Percentiles rank a stretch among this genome's conserved stretches.
Conservation (phyloP, 2,329 filamentous ascomycete species). For the Bertia moriformis region DNA sequence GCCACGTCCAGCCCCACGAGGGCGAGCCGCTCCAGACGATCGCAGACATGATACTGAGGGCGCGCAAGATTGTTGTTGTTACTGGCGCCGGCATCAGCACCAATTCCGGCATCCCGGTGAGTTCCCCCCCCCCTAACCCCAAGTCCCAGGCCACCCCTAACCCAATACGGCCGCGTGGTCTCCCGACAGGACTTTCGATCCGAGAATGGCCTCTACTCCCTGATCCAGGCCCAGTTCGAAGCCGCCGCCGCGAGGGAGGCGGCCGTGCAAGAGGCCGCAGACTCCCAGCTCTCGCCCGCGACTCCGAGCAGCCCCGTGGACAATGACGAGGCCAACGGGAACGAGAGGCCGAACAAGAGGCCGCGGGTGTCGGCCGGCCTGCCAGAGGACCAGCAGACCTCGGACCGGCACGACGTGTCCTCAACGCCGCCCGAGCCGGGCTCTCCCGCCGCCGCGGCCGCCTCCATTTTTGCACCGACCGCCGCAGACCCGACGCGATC, state of each 20-base stretch:
- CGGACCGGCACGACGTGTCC: no score
- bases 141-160: slow-evolving; percentile 6
- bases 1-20: slow-evolving; percentile 35
- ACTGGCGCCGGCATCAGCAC: slow-evolving; percentile 64
- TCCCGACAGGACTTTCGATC: slow-evolving; percentile 64
- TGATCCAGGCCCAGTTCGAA: slow-evolving; percentile 56
- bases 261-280: slow-evolving; percentile 9
- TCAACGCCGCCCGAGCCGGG: neutral
- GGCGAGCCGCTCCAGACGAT: slow-evolving; percentile 45
- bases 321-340: slow-evolving; percentile 11
- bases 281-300: slow-evolving; percentile 15
- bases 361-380: no score
- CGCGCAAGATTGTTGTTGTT: slow-evolving; percentile 56
- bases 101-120: slow-evolving; percentile 61
- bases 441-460: neutral
- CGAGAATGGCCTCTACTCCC: slow-evolving; percentile 56
- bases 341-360: no score
- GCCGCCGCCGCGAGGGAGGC: slow-evolving; percentile 29
- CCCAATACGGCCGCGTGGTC: slow-evolving; percentile 2
- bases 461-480: slow-evolving; percentile 3
- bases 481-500: no score
- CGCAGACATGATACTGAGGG: slow-evolving; percentile 47
- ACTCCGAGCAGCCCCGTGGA: slow-evolving; percentile 9
- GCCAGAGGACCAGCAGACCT: no score
- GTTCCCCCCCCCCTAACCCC: slow-evolving; percentile 8